Evolutionary conservation across 2,329 filamentous ascomycete genomes (phyloP).

Genomic region (Ophiosphaerella korrae): DNA sequence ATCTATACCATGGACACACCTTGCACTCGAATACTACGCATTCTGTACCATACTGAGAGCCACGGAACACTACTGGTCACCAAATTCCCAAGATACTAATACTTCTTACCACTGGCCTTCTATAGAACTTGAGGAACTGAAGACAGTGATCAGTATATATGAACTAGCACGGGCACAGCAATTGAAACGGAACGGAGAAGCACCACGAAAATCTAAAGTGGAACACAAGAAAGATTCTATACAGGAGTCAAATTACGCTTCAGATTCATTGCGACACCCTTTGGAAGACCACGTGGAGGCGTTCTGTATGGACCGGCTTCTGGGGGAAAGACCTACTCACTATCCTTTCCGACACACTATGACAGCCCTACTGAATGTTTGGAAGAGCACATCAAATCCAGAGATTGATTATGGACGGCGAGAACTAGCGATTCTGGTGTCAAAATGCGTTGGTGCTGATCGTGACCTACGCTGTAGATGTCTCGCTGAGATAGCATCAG

Average conservation of each 20-base stretch:
- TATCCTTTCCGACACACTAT: conserved; percentile 17
- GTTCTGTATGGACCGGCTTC: conserved; percentile 22
- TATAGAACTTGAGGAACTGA: conserved; percentile 5
- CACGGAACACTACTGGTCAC: conserved; percentile 16
- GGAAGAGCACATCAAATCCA: conserved; percentile 15
- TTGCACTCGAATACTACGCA: conserved; percentile 25
- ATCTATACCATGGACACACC: conserved; percentile 19
- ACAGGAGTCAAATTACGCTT: no score
- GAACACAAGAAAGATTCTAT: background rate
- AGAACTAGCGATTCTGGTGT: conserved; percentile 23
- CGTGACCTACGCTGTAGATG: conserved; percentile 18
- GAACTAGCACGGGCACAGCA: background rate
- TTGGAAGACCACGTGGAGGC: conserved; percentile 17
- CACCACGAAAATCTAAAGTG: background rate
- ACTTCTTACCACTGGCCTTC: conserved; percentile 6
- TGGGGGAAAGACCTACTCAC: conserved; percentile 11
- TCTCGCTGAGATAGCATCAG: conserved; percentile 21
- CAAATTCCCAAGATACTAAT: background rate
- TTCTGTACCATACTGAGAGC: conserved; percentile 25
- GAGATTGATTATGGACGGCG: conserved; percentile 12
- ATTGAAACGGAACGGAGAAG: background rate
- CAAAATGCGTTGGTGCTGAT: conserved; percentile 7
- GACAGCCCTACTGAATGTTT: conserved; percentile 22
- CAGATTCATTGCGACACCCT: background rate
- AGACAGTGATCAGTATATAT: conserved; percentile 23